Percentiles rank a stretch among this genome's conserved stretches.
Evolutionary conservation across 2,329 filamentous ascomycete species (phyloP).

Genomic region (Alternaria panax): DNA sequence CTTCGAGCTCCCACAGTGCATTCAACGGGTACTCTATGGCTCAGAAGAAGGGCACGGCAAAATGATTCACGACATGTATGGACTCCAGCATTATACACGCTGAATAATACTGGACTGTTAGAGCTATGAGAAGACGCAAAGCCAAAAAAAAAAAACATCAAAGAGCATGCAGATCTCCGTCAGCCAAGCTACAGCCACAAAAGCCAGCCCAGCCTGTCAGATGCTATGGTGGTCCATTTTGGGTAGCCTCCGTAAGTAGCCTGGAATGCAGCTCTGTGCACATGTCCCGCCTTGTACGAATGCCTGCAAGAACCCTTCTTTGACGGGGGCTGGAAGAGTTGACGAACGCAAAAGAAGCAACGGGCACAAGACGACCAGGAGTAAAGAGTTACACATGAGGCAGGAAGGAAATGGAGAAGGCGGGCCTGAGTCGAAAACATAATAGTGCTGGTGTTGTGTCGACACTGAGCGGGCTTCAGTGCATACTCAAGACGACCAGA

Average conservation of each 20-base stretch:
- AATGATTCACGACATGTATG: neutral
- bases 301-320: neutral
- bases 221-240: neutral
- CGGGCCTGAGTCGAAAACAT: too few relatives aligned
- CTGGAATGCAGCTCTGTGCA: neutral
- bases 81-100: neutral
- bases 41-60: neutral
- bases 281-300: neutral
- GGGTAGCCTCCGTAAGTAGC: neutral
- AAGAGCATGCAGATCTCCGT: neutral
- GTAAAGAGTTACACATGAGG: neutral
- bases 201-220: neutral
- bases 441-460: too few relatives aligned
- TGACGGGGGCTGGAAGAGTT: neutral
- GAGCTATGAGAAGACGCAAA: too few relatives aligned
- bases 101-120: neutral
- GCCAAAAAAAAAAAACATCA: too few relatives aligned
- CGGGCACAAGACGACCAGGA: neutral
- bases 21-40: neutral
- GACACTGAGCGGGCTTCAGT: too few relatives aligned
- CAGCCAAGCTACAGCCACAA: neutral
- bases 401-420: neutral
- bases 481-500: too few relatives aligned
- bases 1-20: neutral
- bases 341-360: neutral